Evolutionary conservation across 768 basidiomycete genomes (phyloP).

Genomic region (Tylopilus intermedius): DNA sequence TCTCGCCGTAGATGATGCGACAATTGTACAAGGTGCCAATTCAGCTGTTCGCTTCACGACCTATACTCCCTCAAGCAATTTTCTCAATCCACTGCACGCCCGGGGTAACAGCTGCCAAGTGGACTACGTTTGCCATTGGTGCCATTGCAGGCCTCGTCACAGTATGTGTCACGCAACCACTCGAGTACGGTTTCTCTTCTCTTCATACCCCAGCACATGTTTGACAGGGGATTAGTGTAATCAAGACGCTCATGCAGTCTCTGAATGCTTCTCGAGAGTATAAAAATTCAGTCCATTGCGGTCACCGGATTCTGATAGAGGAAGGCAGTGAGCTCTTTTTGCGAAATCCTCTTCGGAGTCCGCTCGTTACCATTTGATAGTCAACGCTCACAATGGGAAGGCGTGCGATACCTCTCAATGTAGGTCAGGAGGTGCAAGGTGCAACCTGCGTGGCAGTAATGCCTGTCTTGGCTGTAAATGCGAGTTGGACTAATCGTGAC

Average conservation of each 20-base stretch:
- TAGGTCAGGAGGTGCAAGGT: too few relatives aligned
- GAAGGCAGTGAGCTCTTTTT: slow-evolving; percentile 48
- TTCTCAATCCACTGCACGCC: slow-evolving; percentile 73
- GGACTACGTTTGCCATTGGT: slow-evolving; percentile 94
- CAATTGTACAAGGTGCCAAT: slow-evolving; percentile 76
- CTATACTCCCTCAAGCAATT: slow-evolving; percentile 89
- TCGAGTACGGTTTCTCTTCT: slow-evolving; percentile 50
- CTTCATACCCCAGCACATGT: not conserved
- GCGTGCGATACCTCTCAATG: too few relatives aligned
- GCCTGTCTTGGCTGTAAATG: too few relatives aligned
- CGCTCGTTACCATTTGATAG: too few relatives aligned
- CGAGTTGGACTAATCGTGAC: too few relatives aligned
- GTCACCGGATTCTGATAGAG: slow-evolving; percentile 89
- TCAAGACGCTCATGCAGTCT: slow-evolving; percentile 98
- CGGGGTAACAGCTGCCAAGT: slow-evolving; percentile 80
- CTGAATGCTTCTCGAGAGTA: slow-evolving; percentile 79
- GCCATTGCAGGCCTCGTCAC: slow-evolving; percentile 72
- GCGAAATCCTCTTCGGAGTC: too few relatives aligned
- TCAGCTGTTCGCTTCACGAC: slow-evolving; percentile 95
- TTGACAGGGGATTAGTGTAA: slow-evolving; percentile 52
- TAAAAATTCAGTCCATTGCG: slow-evolving; percentile 93
- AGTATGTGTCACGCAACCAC: slow-evolving; percentile 63
- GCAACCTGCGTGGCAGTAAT: too few relatives aligned
- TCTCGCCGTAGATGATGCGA: slow-evolving; percentile 72
- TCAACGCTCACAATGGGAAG: too few relatives aligned